phyloP scores from a whole-genome alignment of 169 alveolate genomes.

The Cryptosporidium baileyi region DNA sequence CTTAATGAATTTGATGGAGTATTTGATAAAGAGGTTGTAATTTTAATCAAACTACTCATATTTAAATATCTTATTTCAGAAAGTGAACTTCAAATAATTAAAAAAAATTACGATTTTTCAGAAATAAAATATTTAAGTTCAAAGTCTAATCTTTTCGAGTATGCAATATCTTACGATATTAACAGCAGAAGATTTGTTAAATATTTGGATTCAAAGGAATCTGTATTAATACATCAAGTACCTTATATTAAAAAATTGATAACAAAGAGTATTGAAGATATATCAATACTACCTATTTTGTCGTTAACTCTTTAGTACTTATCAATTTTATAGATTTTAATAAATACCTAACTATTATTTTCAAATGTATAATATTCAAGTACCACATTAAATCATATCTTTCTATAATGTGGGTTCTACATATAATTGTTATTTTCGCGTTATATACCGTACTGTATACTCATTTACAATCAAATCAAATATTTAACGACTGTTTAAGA shows the following conservation, averaged over 20 bases:
- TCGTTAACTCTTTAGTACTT: not conserved
- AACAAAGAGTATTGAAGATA: not conserved
- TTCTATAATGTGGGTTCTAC: conserved; percentile 28
- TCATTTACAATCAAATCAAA: no score
- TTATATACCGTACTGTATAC: conserved; percentile 18
- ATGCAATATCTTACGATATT: not conserved
- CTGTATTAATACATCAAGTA: not conserved
- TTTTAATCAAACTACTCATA: no score
- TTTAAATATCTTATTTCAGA: no score
- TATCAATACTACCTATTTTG: not conserved
- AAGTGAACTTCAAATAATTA: no score
- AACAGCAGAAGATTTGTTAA: not conserved
- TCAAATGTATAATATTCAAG: not conserved
- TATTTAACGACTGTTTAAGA: no score
- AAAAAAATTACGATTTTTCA: not conserved
- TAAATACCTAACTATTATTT: not conserved
- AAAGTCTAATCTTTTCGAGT: not conserved
- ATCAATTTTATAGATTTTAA: not conserved
- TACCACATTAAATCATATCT: conserved; percentile 15
- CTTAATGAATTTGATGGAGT: not conserved
- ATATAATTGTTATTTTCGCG: not conserved
- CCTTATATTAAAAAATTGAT: not conserved
- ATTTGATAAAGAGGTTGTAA: not conserved
- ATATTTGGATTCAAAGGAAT: not conserved
- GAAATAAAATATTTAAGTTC: not conserved